Percentiles rank a stretch among this genome's conserved stretches.
phyloP scores from a whole-genome alignment of 2,329 filamentous ascomycete species.

The Onygenales sp. region DNA sequence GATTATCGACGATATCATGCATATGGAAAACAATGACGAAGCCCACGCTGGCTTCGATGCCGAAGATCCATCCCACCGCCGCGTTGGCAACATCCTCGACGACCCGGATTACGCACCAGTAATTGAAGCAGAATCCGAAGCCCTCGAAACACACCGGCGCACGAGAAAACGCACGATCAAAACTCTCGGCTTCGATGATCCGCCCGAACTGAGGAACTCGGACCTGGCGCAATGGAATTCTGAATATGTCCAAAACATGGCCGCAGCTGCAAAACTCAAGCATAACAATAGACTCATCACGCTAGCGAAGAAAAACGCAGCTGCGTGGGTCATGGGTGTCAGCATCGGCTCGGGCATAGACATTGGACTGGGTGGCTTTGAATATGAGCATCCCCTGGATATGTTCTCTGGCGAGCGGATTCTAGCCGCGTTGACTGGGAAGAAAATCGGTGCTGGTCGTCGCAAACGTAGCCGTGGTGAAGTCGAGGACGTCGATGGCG shows the following conservation, averaged over 20 bases:
- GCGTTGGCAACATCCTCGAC: too few relatives aligned
- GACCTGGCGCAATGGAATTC: slow-evolving; percentile 50
- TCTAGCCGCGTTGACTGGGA: slow-evolving; percentile 38
- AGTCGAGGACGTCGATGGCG: slow-evolving; percentile 15
- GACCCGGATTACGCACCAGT: slow-evolving; percentile 14
- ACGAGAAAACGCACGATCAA: slow-evolving; percentile 26
- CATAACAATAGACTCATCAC: slow-evolving; percentile 29
- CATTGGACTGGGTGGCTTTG: slow-evolving; percentile 31
- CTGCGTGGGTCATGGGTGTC: slow-evolving; percentile 49
- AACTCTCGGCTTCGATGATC: slow-evolving; percentile 38
- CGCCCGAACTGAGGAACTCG: slow-evolving; percentile 45
- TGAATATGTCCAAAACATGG: slow-evolving; percentile 54
- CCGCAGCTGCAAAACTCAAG: slow-evolving; percentile 36
- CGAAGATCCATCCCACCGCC: slow-evolving; percentile 13
- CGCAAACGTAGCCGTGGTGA: slow-evolving; percentile 21
- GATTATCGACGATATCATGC: slow-evolving; percentile 22
- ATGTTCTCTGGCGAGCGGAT: slow-evolving; percentile 51
- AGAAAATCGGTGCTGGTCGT: slow-evolving; percentile 11
- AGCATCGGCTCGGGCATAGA: slow-evolving; percentile 47
- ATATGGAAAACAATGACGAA: slow-evolving; percentile 7
- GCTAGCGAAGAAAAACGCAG: slow-evolving; percentile 54
- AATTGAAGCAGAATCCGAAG: slow-evolving; percentile 7
- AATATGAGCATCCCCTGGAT: slow-evolving; percentile 42
- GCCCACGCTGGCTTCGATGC: slow-evolving; percentile 11
- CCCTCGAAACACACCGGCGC: slow-evolving; percentile 17